Evolutionary conservation across 2,329 filamentous ascomycete genomes (phyloP), one percentile per base, ranked within the genome.

Genomic region (Phaeosphaeriaceae sp.): DNA sequence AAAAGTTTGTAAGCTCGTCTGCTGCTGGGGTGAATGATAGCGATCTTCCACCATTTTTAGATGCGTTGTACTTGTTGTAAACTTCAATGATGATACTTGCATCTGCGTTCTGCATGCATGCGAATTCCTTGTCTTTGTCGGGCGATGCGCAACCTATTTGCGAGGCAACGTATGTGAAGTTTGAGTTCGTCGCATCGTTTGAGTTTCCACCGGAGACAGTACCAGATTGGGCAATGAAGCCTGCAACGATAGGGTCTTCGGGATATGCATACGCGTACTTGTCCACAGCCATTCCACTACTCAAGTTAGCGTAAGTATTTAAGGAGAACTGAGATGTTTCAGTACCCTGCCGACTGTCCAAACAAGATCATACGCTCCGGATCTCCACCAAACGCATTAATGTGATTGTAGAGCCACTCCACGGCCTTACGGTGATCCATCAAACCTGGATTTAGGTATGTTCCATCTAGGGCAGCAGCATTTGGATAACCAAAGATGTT

Each of bases 251-350:
- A n/a, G 83, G 81, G 31, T 84, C 80, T 0, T 78, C 53, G 3
- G 63, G 60, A 48, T 79, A 83, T 0, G 83, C 79, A 53, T 83
- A 85, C 0, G 78, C 72, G 71, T 80, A 82, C 62, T 79, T 81
- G 61, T 84, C 82, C 0, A 80, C 79, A 1, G 76, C 64, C 19
- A 77, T 71, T 27, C 69, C 69, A 24, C 75, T 65, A 48, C 24
- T 21, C 22, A 2, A 36, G 44, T 58, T 46, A 57, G 48, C 24
- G 42, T 22, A 56, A n/a, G 15, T 25, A 9, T 27, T n/a, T 33
- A 17, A 7, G 21, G 22, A 19, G 33, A 36, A 42, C 3, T 15
- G 42, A 33, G 24, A 42, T 48, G 10, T 19, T 25, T 11, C 21
- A 20, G 36, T 60, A 61, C 60, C 61, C 75, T 44, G 74, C 74